These are phyloP conservation scores for Pseudoneurospora amorphoporcata DNA, from an alignment of 495 filamentous ascomycete species.

Conservation along the genomic window DNA sequence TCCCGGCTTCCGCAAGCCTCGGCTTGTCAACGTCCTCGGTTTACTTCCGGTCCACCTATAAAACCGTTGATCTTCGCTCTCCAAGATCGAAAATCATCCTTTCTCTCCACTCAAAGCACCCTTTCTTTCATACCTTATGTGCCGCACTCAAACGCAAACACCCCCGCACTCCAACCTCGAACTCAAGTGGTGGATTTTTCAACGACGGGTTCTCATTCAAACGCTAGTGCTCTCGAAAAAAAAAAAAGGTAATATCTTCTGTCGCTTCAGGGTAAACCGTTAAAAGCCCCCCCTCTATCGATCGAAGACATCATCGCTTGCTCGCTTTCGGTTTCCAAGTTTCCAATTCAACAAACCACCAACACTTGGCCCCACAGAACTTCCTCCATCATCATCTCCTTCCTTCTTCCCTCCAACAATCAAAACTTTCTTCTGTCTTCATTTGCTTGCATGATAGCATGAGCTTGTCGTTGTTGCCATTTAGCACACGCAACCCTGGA, in stretches of 20 bases:
- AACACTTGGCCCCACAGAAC: not conserved
- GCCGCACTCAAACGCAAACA: not conserved
- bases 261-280: not conserved
- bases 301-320: not conserved
- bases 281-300: not conserved
- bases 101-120: no score
- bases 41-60: not conserved
- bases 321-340: not conserved
- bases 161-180: not conserved
- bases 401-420: not conserved
- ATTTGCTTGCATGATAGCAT: not conserved
- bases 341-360: not conserved
- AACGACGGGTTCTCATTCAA: not conserved
- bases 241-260: not conserved
- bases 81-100: no score
- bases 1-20: not conserved
- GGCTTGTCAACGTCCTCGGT: not conserved
- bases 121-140: no score
- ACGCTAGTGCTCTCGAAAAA: not conserved
- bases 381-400: not conserved
- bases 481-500: slow-evolving; percentile 2
- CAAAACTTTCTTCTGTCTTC: not conserved
- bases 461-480: not conserved
- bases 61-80: no score
- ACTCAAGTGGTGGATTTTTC: not conserved